A percentile compares a stretch with the other conserved stretches of the same genome.
Conservation (phyloP, 2,329 filamentous ascomycete species). For the Trichoderma sp. region DNA sequence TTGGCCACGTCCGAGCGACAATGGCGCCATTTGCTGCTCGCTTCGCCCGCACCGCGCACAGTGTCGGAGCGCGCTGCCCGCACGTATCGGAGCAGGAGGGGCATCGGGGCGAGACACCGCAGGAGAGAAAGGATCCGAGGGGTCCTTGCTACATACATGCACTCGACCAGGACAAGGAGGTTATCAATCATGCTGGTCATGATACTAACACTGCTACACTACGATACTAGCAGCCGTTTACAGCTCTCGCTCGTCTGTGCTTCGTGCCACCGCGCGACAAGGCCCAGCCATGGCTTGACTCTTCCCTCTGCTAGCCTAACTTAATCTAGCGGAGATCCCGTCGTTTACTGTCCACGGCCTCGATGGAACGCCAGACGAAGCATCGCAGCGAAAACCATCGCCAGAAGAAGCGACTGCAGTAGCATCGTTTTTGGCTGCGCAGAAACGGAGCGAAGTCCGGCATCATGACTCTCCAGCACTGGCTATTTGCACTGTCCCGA, state of each 20-base stretch:
- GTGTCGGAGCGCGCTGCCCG: background rate
- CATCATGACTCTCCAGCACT: conserved; percentile 1
- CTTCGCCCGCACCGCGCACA: background rate
- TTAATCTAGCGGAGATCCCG: conserved; percentile 15
- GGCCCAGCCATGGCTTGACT: background rate
- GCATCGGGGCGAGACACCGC: conserved; percentile 9
- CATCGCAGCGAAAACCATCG: background rate
- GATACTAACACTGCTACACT: background rate
- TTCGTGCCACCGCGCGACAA: background rate
- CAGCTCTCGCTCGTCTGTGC: background rate
- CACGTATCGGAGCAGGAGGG: background rate
- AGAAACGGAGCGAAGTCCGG: conserved; percentile 6
- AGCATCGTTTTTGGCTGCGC: conserved; percentile 2
- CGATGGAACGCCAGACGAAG: background rate
- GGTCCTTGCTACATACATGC: background rate
- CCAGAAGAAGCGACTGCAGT: conserved; percentile 5
- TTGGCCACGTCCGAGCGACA: background rate
- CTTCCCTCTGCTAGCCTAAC: background rate
- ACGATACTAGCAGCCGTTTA: conserved; percentile 1
- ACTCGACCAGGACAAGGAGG: background rate
- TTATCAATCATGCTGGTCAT: conserved; percentile 1
- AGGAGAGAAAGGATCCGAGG: conserved; percentile 5
- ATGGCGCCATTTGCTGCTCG: conserved; percentile 7
- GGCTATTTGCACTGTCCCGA: background rate
- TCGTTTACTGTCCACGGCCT: background rate